Base-by-base conservation (phyloP, 768 basidiomycete genomes). In the Amanita exitialis region DNA sequence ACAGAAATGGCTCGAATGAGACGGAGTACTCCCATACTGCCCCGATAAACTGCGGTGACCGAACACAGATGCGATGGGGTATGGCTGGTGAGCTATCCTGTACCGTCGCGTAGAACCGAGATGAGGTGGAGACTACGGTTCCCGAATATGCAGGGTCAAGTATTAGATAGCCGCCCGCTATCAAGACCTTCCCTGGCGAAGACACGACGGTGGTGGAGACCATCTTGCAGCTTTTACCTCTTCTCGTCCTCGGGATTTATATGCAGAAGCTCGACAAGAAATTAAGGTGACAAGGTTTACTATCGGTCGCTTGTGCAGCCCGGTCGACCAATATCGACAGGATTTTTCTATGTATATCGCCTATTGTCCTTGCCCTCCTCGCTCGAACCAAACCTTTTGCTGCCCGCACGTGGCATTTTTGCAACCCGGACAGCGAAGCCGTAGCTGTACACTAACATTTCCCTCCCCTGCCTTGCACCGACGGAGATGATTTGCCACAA, bases 141-240 rank as follows among this genome's bases (percentile, higher is more conserved):
- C 95, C 96, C 27, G 86, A 80, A 62, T 89, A 91, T 5, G 75
- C 69, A 16, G 80, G 83, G 66, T 98, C 93, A 54, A 98, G 85
- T 25, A 99, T 91, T 56, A 99, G 87, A 70, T 98, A 99, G 1
- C 96, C 96, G 2, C 96, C 96, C 8, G 94, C 91, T 49, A 96
- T 66, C 50, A 99, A 78, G 46, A 96, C 94, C 67, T 99, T 99
- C 55, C 95, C 95, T 8, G 95, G 90, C 1, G 93, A 80, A 30
- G 94, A 97, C 54, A 96, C 79, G 47, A 86, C 76, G 27, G 87
- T 90, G 43, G 77, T 63, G 59, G 59, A 61, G 56, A 69, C 55
- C 76, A 79, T 80, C 20, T 36, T 51, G 30, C n/a, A 4, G 34
- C 32, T 41, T 32, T 21, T 16, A 27, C 12, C 16, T 27, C n/a